Evolutionary conservation across 2,329 filamentous ascomycete genomes (phyloP), one percentile per base, ranked within the genome.

Genomic region (Ceratocystis diversiconidia): DNA sequence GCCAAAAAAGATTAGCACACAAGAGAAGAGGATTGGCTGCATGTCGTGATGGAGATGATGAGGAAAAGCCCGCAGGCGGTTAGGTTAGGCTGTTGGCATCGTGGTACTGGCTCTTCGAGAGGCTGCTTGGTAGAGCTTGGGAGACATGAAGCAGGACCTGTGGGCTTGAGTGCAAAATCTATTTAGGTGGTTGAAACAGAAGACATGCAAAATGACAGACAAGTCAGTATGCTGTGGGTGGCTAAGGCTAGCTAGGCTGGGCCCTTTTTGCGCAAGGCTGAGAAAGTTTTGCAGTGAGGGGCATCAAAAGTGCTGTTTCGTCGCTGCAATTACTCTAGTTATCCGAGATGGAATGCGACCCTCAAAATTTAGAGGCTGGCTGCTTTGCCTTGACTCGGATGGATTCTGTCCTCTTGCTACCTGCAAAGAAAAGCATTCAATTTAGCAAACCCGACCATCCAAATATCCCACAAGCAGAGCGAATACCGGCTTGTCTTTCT

Each of bases 11-110:
- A 28, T 10, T 2, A 61, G n/a, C 3, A 28, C 66, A 55, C 22
- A 3, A 8, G 8, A 55, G 57, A 32, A 22, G 25, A 15, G 22
- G 65, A 48, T 8, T 41, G 36, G 8, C 3, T 41, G 10, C 36
- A 15, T 41, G 10, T 12, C 15, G 52, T 28, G 6, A 73, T 68
- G 3, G 72, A 70, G 5, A 73, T 70, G 41, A 73, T 62, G 15
- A 74, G 67, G 67, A 74, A 71, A 74, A 68, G 7, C 72, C 74
- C 10, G 73, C 64, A 7, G 66, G 3, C 36, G 12, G 36, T 41
- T 41, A 65, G 12, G 36, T 15, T 41, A 65, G 48, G 15, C 22
- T 32, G 36, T 30, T 43, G 12, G 48, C 55, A 50, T 67, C 66
- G n/a, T 17, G 59, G 12, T 36, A 12, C 17, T 36, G 60, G 15